phyloP scores from a whole-genome alignment of 129 eudicot genomes.

The Scalesia atractyloides region DNA sequence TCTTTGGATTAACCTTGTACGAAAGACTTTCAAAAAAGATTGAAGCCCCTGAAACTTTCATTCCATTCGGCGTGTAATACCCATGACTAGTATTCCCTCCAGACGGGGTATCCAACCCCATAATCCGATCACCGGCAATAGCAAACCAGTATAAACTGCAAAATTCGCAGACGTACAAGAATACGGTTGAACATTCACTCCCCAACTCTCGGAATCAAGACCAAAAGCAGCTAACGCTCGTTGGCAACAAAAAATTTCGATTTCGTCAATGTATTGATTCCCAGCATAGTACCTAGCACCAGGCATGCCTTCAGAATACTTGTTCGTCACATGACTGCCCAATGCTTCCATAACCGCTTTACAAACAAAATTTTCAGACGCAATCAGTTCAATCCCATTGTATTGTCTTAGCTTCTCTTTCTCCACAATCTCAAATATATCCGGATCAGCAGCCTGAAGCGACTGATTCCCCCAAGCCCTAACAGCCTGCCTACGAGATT shows the following conservation, averaged over 20 bases:
- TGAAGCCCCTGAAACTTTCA: slow-evolving; percentile 89
- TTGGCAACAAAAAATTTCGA: slow-evolving; percentile 67
- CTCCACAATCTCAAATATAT: slow-evolving; percentile 67
- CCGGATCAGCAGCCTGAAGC: slow-evolving; percentile 70
- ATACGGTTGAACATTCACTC: slow-evolving; percentile 94
- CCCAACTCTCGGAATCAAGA: slow-evolving; percentile 75
- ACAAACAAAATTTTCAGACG: slow-evolving; percentile 90
- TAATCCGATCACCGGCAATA: slow-evolving; percentile 88
- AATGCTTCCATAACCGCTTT: slow-evolving; percentile 92
- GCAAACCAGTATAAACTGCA: slow-evolving; percentile 84
- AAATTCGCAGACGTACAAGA: slow-evolving; percentile 94
- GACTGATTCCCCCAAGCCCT: slow-evolving; percentile 79
- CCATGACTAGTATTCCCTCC: slow-evolving; percentile 96
- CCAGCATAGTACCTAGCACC: slow-evolving; percentile 90
- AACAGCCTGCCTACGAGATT: slow-evolving; percentile 55
- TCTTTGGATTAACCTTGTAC: slow-evolving; percentile 78
- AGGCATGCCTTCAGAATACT: slow-evolving; percentile 92
- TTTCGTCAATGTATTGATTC: slow-evolving; percentile 84
- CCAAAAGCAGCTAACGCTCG: slow-evolving; percentile 85
- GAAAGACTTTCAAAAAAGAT: slow-evolving; percentile 91
- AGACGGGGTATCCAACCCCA: slow-evolving; percentile 93
- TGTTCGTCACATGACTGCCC: slow-evolving; percentile 82
- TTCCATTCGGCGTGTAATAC: slow-evolving; percentile 81
- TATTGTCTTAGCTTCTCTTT: slow-evolving; percentile 85
- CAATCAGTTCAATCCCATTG: slow-evolving; percentile 86